A percentile compares a stretch with the other conserved stretches of the same genome.
phyloP scores from a whole-genome alignment of 345 rosid species.

The Schrenkiella parvula region DNA sequence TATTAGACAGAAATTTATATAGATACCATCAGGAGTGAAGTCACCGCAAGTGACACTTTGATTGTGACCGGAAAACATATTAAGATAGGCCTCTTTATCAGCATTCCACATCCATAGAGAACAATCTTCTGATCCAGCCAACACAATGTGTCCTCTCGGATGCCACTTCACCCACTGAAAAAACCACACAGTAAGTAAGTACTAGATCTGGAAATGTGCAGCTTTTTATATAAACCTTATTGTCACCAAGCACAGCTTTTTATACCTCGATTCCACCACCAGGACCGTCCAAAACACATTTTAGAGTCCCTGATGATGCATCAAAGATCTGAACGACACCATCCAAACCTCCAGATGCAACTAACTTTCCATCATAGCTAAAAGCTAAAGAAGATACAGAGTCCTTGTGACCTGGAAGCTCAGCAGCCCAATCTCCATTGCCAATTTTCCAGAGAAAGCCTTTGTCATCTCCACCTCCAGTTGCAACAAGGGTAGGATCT shows the following conservation, averaged over 20 bases:
- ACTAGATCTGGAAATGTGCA: too few relatives aligned
- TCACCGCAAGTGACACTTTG: conserved; percentile 78
- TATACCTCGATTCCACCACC: conserved; percentile 70
- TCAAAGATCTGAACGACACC: conserved; percentile 79
- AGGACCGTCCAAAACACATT: conserved; percentile 63
- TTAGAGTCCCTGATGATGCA: conserved; percentile 52
- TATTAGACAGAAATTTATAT: not conserved
- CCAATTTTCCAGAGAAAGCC: conserved; percentile 88
- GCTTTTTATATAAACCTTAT: too few relatives aligned
- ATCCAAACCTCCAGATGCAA: conserved; percentile 82
- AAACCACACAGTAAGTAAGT: conserved; percentile 22
- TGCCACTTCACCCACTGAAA: conserved; percentile 94
- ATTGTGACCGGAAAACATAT: conserved; percentile 78
- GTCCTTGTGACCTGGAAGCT: conserved; percentile 79
- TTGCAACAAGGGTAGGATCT: conserved; percentile 76
- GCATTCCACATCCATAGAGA: conserved; percentile 98
- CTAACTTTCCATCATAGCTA: conserved; percentile 69
- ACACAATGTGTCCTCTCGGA: conserved; percentile 82
- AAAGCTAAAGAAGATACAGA: conserved; percentile 71
- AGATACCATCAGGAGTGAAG: conserved; percentile 89
- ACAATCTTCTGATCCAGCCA: conserved; percentile 84
- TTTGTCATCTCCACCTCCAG: conserved; percentile 88
- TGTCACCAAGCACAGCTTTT: too few relatives aligned
- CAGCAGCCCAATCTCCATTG: conserved; percentile 80
- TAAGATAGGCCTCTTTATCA: conserved; percentile 61